Conservation (phyloP, 2,329 filamentous ascomycete species). For the Calonectria multiphialidica region DNA sequence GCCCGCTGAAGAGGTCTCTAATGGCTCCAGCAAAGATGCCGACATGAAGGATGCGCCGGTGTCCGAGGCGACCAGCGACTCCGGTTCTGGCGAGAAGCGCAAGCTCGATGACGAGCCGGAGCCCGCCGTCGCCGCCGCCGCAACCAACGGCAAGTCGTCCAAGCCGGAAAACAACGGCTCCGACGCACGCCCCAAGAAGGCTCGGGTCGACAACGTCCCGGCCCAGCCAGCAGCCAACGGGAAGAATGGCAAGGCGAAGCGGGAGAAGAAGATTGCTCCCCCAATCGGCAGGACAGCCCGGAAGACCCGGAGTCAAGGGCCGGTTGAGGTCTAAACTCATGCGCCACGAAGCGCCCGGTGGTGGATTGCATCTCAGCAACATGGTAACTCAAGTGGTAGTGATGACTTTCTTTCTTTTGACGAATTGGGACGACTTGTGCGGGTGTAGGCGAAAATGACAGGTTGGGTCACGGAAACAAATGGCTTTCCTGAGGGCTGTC, state of each 20-base stretch:
- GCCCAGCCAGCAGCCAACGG: slow-evolving; percentile 39
- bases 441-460: slow-evolving; percentile 38
- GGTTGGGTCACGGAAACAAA: slow-evolving; percentile 26
- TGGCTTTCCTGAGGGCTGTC: slow-evolving; percentile 27
- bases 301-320: slow-evolving; percentile 59
- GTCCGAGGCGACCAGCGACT: slow-evolving; percentile 35
- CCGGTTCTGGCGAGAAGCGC: slow-evolving; percentile 49
- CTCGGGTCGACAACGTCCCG: slow-evolving; percentile 51
- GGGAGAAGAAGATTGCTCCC: slow-evolving; percentile 50
- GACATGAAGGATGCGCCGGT: slow-evolving; percentile 32
- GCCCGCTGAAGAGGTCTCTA: slow-evolving; percentile 28
- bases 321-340: slow-evolving; percentile 41
- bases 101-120: slow-evolving; percentile 51
- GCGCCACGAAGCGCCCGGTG: background rate
- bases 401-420: background rate
- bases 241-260: slow-evolving; percentile 41
- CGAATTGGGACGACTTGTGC: slow-evolving; percentile 14
- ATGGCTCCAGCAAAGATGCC: slow-evolving; percentile 34
- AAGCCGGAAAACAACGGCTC: slow-evolving; percentile 40
- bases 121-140: slow-evolving; percentile 13
- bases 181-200: slow-evolving; percentile 54
- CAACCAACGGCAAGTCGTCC: slow-evolving; percentile 31
- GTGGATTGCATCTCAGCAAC: background rate
- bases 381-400: background rate
- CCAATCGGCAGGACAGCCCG: slow-evolving; percentile 52